phyloP scores from a whole-genome alignment of 2,329 filamentous ascomycete genomes.

The Albifimbria verrucaria region DNA sequence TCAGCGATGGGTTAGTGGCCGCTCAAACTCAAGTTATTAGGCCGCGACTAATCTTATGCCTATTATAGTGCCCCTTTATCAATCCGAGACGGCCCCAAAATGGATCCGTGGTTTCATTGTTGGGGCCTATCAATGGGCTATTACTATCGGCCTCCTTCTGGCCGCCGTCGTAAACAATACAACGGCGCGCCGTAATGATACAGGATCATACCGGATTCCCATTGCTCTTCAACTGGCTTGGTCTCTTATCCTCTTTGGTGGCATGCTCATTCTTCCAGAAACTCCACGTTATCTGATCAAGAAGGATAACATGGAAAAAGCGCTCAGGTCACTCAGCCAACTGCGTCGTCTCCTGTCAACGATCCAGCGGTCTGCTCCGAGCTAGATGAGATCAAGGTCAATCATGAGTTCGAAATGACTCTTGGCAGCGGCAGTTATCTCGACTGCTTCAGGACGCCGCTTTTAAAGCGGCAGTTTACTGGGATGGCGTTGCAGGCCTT shows the following conservation, averaged over 20 bases:
- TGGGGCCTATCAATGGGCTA: slow-evolving; percentile 63
- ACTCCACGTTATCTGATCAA: slow-evolving; percentile 69
- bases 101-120: slow-evolving; percentile 70
- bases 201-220: slow-evolving; percentile 59
- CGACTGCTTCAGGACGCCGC: slow-evolving; percentile 46
- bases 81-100: slow-evolving; percentile 66
- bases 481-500: slow-evolving; percentile 61
- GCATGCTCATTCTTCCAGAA: slow-evolving; percentile 66
- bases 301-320: slow-evolving; percentile 31
- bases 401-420: slow-evolving; percentile 59
- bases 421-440: slow-evolving; percentile 43
- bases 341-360: slow-evolving; percentile 58
- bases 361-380: slow-evolving; percentile 58
- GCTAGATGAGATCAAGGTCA: slow-evolving; percentile 59
- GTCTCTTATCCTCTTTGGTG: slow-evolving; percentile 60
- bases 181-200: slow-evolving; percentile 49
- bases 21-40: background rate
- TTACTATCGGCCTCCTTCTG: slow-evolving; percentile 64
- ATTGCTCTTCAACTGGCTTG: slow-evolving; percentile 62
- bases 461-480: slow-evolving; percentile 57
- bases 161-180: slow-evolving; percentile 63
- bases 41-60: background rate
- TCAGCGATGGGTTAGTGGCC: slow-evolving; percentile 54
- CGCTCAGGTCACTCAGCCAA: slow-evolving; percentile 42
- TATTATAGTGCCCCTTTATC: slow-evolving; percentile 62